Evolutionary conservation across 2,329 filamentous ascomycete genomes (phyloP).

Genomic region (Fusarium sp.): DNA sequence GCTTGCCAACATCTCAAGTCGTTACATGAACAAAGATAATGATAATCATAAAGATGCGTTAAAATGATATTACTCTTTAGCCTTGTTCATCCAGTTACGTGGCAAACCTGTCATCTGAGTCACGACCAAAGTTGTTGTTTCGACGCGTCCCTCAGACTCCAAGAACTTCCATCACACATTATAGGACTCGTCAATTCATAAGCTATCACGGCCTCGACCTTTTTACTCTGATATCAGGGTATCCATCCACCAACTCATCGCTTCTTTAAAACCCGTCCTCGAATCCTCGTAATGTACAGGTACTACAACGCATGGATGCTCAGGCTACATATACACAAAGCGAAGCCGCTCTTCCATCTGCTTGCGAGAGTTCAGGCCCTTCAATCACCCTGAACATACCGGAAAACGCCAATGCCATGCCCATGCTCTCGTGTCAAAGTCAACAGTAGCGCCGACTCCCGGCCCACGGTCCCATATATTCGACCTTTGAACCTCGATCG

Average conservation of each 20-base stretch:
- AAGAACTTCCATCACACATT: background rate
- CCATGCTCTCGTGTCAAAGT: conserved; percentile 47
- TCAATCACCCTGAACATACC: conserved; percentile 35
- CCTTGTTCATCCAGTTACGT: background rate
- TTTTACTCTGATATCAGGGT: conserved; percentile 28
- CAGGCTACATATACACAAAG: conserved; percentile 43
- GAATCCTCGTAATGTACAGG: conserved; percentile 41
- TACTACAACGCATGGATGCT: conserved; percentile 34
- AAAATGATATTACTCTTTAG: background rate
- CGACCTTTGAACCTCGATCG: conserved; percentile 10
- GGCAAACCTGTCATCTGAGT: background rate
- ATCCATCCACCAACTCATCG: conserved; percentile 17
- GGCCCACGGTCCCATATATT: conserved; percentile 15
- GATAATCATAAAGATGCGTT: background rate
- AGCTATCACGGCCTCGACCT: conserved; percentile 10
- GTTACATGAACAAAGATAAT: background rate
- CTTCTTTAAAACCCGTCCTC: conserved; percentile 7
- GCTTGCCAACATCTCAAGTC: background rate
- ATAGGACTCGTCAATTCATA: conserved; percentile 5
- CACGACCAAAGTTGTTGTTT: background rate
- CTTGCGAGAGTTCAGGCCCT: conserved; percentile 24
- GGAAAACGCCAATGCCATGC: conserved; percentile 53
- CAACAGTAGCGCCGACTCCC: conserved; percentile 32
- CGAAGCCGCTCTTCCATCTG: conserved; percentile 34
- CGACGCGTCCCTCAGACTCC: background rate